Base-by-base conservation (phyloP, 2,329 filamentous ascomycete species). In the Mycosphaerella sp. region DNA sequence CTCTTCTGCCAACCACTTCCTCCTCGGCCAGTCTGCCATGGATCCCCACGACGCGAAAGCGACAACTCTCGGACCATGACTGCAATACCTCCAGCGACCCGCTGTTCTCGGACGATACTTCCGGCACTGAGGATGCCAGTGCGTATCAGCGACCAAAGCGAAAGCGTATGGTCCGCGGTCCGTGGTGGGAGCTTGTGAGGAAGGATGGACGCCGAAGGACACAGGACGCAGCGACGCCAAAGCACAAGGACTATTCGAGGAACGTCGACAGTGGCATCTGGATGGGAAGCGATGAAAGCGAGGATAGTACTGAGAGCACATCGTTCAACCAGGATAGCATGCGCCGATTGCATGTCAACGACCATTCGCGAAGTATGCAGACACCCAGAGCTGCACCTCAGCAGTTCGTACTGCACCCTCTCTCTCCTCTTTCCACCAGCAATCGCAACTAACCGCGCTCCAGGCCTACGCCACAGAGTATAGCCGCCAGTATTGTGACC, bases 251-350 rank as follows among this genome's bases (percentile, higher is more conserved):
- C 71, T 86, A 41, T 37, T 17, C 45, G 47, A 71, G 74, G 45
- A 79, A 84, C 58, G 70, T 79, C 51, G 85, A 88, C 67, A 87
- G 84, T 65, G 83, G 82, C 44, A 78, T 89, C 2, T 88, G 78
- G 69, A 76, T 88, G 71, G 80, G 77, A 3, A 84, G 80, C 55
- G 84, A 86, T 57, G 70, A 66, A 25, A 71, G 70, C 32, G 72
- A 57, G 12, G 50, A 50, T 7, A 54, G 53, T 34, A 36, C 43
- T 6, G 50, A 32, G 4, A 52, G 41, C 35, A 27, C 50, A 7
- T 28, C 50, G 2, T 40, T 27, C 2, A 41, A 25, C 10, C 37
- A 42, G 16, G 45, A 41, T 32, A 27, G 41, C 36, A 42, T 49
- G 42, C 46, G 41, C 21, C 40, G 32, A 18, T 32, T 53, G 44